Evolutionary conservation across 208 protist genomes (phyloP), one percentile per base, ranked within the genome.

Genomic region (Wallacemonas sp.): DNA sequence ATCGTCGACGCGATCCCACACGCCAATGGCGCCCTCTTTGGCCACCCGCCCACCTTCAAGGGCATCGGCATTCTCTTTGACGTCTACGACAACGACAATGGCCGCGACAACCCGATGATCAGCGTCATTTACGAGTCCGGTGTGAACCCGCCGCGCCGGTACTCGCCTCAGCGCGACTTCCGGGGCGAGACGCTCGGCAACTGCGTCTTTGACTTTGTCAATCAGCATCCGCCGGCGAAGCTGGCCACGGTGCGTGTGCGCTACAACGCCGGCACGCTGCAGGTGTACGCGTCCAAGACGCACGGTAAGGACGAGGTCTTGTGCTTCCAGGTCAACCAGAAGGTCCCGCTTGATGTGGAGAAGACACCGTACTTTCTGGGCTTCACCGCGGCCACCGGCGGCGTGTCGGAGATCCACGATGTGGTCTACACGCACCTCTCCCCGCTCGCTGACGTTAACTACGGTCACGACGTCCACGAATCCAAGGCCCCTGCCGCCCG

Each of bases 61-160:
- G 92, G 92, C 46, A 62, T 94, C 32, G 92, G 83, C 16, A 73
- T 97, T 41, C 26, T 97, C 25, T 92, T 97, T 38, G 89, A 97
- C 72, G 86, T 87, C 28, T 97, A 90, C 72, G 92, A 97, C 74
- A 97, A 97, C 67, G 89, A 95, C 70, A 79, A 76, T 41, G 64
- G 49, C 25, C 73, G 76, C 4, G 83, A 94, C 75, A 95, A 94
- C 66, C 92, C 92, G 25, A 83, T 71, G 67, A 74, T 97, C 41
- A 76, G 73, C 33, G 57, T 97, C 20, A 18, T 97, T 3, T 59
- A 77, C 65, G 87, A 87, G 42, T 72, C 79, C 25, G 71, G 65
- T 44, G 72, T 57, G 65, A 39, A 2, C 7, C n/a, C 38, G 33
- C 72, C 65, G 22, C 63, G 64, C 52, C 38, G 39, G 66, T 89